Base-by-base conservation (phyloP, 805 yeast species). In the Wickerhamomyces chaumierensis region DNA sequence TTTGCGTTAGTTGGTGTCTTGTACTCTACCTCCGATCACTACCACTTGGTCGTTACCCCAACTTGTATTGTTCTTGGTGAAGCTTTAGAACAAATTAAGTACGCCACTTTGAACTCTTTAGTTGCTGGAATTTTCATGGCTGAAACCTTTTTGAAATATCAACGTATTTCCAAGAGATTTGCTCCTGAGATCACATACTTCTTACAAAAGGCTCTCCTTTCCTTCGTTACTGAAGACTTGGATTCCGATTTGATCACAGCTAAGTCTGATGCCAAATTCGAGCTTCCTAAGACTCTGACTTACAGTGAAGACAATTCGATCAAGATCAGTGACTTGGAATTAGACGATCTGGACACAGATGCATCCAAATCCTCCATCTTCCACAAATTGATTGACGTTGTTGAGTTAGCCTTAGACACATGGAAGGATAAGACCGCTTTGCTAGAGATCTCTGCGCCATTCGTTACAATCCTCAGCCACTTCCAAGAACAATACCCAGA, bases 21-120 rank as follows among this genome's bases (percentile, higher is more conserved):
- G 4, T 92, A 82, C 54, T 88, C 98, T 0, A 86, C 96, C 1
- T 92, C 98, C 0, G 99, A 92, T 65, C 88, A 86, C 55, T 90
- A 83, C 60, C 98, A 92, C 65, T 67, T 87, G 42, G 81, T 92
- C 11, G 88, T 79, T 4, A 88, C 96, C 0, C 95, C 96, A 3
- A 71, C 90, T 2, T 63, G 75, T 23, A 71, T 92, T 27, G 60
- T 85, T 31, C 75, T 86, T 65, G 73, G 80, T 36, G 90, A 85
- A 57, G 65, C 75, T 13, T 61, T 90, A 39, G 76, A 78, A 38
- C 74, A 71, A 47, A 49, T 72, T 17, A 66, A 68, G 33, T 57
- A 60, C 20, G 53, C 53, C 18, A 52, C 66, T 4, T 43, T 73
- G 19, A 56, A 56, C 20, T 65, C 62, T 34, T 46, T 79, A 5